Evolutionary conservation across 345 rosid genomes (phyloP).

Genomic region (Firmiana major): DNA sequence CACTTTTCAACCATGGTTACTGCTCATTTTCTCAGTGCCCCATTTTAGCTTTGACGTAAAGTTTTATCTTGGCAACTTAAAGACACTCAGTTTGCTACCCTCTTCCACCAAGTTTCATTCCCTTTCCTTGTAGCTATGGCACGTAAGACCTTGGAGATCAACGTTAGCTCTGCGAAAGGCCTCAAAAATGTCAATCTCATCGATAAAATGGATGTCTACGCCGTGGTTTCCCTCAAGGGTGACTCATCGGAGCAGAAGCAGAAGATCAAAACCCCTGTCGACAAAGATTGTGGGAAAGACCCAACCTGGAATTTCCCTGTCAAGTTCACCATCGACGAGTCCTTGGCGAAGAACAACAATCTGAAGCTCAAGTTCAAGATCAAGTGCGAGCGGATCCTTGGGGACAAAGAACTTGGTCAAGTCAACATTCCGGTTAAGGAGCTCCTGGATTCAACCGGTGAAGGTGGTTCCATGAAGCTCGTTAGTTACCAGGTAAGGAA

Average conservation of each 20-base stretch:
- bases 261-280: slow-evolving; percentile 42
- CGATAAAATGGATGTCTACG: slow-evolving; percentile 83
- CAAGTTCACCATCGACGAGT: slow-evolving; percentile 46
- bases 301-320: slow-evolving; percentile 69
- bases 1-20: not conserved
- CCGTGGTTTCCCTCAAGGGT: slow-evolving; percentile 56
- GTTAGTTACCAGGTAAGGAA: slow-evolving; percentile 58
- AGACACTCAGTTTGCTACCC: not conserved
- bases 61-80: not conserved
- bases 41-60: not conserved
- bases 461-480: slow-evolving; percentile 29
- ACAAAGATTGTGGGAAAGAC: slow-evolving; percentile 46
- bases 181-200: slow-evolving; percentile 63
- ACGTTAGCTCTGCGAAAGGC: slow-evolving; percentile 57
- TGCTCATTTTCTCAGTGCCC: not conserved
- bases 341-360: slow-evolving; percentile 46
- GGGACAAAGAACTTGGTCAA: slow-evolving; percentile 65
- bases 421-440: slow-evolving; percentile 73
- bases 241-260: slow-evolving; percentile 29
- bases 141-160: slow-evolving; percentile 51
- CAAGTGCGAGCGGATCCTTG: slow-evolving; percentile 58
- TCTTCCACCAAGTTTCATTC: not conserved
- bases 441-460: slow-evolving; percentile 36
- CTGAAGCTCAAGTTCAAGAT: slow-evolving; percentile 50
- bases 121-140: slow-evolving; percentile 35